Conservation (phyloP, 2,329 filamentous ascomycete genomes). For the Pseudogymnoascus sp. region DNA sequence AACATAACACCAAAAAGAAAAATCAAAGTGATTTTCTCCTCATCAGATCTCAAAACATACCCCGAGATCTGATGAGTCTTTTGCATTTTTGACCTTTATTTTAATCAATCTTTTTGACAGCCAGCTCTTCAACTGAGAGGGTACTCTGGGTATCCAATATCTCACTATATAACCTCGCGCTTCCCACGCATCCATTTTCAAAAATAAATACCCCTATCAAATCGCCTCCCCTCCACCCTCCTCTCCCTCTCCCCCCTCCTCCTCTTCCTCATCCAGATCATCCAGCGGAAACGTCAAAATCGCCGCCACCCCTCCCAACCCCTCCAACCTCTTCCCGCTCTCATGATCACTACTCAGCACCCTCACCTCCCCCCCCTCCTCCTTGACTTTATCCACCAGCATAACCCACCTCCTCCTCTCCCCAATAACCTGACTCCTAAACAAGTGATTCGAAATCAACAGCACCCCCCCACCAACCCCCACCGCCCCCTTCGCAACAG, state of each 20-base stretch:
- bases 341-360: slow-evolving; percentile 93
- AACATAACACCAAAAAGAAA: neutral
- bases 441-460: slow-evolving; percentile 79
- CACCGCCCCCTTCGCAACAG: slow-evolving; percentile 80
- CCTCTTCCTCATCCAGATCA: slow-evolving; percentile 67
- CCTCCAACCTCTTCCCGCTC: slow-evolving; percentile 77
- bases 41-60: neutral
- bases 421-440: slow-evolving; percentile 71
- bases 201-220: neutral
- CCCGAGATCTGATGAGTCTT: neutral
- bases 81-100: neutral
- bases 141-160: slow-evolving; percentile 4
- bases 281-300: slow-evolving; percentile 82
- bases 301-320: slow-evolving; percentile 78
- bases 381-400: slow-evolving; percentile 81
- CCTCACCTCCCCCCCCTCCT: slow-evolving; percentile 76
- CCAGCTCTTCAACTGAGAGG: neutral
- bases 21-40: neutral
- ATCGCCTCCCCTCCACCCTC: slow-evolving; percentile 19
- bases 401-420: slow-evolving; percentile 73
- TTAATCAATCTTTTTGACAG: neutral
- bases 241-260: slow-evolving; percentile 26
- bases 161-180: neutral
- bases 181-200: neutral
- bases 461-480: slow-evolving; percentile 77